phyloP scores from a whole-genome alignment of 2,329 filamentous ascomycete genomes.

The Zymoseptoria passerinii region DNA sequence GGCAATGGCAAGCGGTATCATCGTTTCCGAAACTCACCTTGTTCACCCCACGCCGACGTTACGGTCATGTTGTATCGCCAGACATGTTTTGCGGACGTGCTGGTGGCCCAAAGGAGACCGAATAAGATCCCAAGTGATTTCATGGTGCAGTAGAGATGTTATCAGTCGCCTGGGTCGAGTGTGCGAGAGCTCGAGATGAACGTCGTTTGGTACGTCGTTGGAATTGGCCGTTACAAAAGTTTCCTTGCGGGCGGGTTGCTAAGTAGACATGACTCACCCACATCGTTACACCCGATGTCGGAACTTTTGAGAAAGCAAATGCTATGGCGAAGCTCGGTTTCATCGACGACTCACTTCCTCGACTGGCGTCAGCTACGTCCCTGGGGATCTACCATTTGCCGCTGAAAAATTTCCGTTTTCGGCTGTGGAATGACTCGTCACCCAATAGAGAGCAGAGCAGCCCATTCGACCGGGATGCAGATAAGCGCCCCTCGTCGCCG shows the following conservation, averaged over 20 bases:
- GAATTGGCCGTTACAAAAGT: not conserved
- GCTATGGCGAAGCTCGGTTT: too few species aligned
- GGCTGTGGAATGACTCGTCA: too few species aligned
- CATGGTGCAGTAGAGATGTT: not conserved
- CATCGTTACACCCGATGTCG: not conserved
- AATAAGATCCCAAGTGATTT: not conserved
- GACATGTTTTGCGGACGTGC: not conserved
- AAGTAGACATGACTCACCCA: not conserved
- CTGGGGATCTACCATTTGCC: too few species aligned
- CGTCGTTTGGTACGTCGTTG: not conserved
- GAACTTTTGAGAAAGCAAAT: too few species aligned
- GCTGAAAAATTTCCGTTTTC: too few species aligned
- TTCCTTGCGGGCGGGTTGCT: not conserved
- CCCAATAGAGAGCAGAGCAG: too few species aligned
- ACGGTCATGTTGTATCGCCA: constrained; percentile 15
- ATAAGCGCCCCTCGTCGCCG: too few species aligned
- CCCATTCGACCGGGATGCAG: too few species aligned
- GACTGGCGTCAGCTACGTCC: too few species aligned
- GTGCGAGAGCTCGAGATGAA: not conserved
- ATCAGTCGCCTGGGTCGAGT: not conserved
- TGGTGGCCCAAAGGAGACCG: not conserved
- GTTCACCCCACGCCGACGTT: constrained; percentile 6
- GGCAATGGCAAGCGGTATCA: not conserved
- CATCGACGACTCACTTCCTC: too few species aligned
- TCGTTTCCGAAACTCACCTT: constrained; percentile 1